Percentiles rank a stretch among this genome's conserved stretches.
These are phyloP conservation scores for Dendrobium chrysotoxum DNA, from an alignment of 106 monocot species.

Conservation along the genomic window DNA sequence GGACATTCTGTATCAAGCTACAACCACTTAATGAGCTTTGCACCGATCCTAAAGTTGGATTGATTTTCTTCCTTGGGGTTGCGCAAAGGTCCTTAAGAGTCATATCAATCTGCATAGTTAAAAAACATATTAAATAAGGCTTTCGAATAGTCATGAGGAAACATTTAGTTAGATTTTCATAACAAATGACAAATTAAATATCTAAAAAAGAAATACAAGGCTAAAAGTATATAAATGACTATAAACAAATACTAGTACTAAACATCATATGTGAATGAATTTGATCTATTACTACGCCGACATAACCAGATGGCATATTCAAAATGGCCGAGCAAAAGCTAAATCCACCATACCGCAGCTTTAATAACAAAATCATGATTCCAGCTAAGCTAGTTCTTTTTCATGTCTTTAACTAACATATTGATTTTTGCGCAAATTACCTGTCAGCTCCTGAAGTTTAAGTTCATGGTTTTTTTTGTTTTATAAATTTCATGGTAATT, in stretches of 20 bases:
- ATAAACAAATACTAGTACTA: background rate
- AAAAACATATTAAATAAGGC: background rate
- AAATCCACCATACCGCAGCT: background rate
- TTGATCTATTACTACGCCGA: background rate
- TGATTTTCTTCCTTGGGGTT: background rate
- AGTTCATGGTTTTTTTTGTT: background rate
- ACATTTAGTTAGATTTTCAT: background rate
- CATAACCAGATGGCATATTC: background rate
- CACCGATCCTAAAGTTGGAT: background rate
- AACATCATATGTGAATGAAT: background rate
- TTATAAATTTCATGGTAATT: too few relatives aligned
- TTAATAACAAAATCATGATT: background rate
- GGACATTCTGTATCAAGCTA: conserved; percentile 1
- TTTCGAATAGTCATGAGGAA: background rate
- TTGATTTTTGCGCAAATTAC: background rate
- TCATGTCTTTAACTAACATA: background rate
- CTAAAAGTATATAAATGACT: background rate
- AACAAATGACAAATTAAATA: background rate
- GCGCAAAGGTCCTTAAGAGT: background rate
- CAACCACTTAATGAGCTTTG: background rate
- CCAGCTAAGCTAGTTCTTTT: background rate
- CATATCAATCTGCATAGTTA: conserved; percentile 3
- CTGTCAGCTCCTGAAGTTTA: background rate
- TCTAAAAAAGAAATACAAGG: background rate
- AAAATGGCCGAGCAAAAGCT: background rate